Percentiles rank a stretch among this genome's conserved stretches.
Conservation (phyloP, 495 filamentous ascomycete species). For the Neurospora tetrasperma region DNA sequence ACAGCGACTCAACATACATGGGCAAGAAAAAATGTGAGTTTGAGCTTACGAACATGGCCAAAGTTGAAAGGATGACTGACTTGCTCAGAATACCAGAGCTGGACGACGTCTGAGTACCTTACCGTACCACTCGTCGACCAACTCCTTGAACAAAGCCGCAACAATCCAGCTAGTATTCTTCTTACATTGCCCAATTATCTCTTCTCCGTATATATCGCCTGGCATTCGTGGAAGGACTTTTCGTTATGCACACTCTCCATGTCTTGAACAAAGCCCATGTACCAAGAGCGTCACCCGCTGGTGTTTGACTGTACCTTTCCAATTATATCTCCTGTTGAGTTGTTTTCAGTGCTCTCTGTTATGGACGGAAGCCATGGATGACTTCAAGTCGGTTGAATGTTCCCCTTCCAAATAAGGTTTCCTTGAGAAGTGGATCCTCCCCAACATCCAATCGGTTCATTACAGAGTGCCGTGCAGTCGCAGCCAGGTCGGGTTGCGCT, state of each 20-base stretch:
- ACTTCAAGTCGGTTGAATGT: not conserved
- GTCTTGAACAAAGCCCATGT: not conserved
- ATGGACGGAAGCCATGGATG: not conserved
- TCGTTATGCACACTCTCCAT: not conserved
- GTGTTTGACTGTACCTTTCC: not conserved
- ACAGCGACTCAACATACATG: constrained; percentile 66
- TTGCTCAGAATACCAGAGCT: not conserved
- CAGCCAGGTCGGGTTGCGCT: not conserved
- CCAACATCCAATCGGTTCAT: not conserved
- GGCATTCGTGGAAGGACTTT: not conserved
- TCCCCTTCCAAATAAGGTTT: not conserved
- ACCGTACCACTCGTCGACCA: not conserved
- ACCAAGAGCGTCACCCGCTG: not conserved
- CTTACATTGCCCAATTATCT: not conserved
- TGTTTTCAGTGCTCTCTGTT: not conserved
- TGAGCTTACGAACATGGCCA: not conserved
- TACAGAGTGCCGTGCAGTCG: not conserved
- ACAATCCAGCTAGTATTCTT: not conserved
- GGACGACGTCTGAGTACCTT: not conserved
- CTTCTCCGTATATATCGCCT: not conserved
- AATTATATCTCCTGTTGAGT: not conserved
- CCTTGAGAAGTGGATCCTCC: not conserved
- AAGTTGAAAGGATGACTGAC: not conserved
- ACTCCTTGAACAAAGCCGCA: not conserved
- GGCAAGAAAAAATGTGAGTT: constrained; percentile 37